phyloP scores from a whole-genome alignment of 1,284 basidiomycete species.

The Cryptococcus sp. region DNA sequence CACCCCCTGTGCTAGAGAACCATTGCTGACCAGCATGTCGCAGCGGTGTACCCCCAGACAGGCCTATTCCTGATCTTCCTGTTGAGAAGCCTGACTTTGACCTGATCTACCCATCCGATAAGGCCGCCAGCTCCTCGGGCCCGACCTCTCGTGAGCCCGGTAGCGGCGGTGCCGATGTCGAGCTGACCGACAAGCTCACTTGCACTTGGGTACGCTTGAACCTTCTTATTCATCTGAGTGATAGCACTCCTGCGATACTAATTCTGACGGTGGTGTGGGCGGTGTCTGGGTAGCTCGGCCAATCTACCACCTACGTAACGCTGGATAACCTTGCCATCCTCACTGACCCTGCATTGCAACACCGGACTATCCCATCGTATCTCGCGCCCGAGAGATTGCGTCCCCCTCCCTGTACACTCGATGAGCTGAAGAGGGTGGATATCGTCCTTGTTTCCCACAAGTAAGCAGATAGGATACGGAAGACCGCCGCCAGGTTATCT shows the following conservation, averaged over 20 bases:
- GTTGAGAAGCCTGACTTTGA: constrained; percentile 41
- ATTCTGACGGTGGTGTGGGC: background rate
- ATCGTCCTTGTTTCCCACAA: constrained; percentile 53
- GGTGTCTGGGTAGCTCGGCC: constrained; percentile 40
- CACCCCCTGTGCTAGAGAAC: background rate
- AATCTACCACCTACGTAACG: constrained; percentile 52
- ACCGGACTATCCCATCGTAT: constrained; percentile 48
- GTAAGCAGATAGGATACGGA: constrained; percentile 24
- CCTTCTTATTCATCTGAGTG: background rate
- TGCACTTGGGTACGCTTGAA: constrained; percentile 36
- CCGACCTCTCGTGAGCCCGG: constrained; percentile 3
- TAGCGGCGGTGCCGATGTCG: constrained; percentile 31
- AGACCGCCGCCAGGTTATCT: background rate
- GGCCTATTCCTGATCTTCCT: constrained; percentile 43
- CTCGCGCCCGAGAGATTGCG: constrained; percentile 50
- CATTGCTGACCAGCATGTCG: background rate
- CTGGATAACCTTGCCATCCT: constrained; percentile 53
- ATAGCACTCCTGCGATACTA: background rate
- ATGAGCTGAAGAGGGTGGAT: constrained; percentile 50
- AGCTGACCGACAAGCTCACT: constrained; percentile 44
- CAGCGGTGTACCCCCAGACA: constrained; percentile 36
- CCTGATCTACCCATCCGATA: constrained; percentile 31
- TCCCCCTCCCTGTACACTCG: constrained; percentile 49
- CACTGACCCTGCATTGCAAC: constrained; percentile 54
- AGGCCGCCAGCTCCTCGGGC: constrained; percentile 4